Percentiles rank a stretch among this genome's conserved stretches.
Evolutionary conservation across 139 green algal species (phyloP).

Genomic region (Micromonas commoda): DNA sequence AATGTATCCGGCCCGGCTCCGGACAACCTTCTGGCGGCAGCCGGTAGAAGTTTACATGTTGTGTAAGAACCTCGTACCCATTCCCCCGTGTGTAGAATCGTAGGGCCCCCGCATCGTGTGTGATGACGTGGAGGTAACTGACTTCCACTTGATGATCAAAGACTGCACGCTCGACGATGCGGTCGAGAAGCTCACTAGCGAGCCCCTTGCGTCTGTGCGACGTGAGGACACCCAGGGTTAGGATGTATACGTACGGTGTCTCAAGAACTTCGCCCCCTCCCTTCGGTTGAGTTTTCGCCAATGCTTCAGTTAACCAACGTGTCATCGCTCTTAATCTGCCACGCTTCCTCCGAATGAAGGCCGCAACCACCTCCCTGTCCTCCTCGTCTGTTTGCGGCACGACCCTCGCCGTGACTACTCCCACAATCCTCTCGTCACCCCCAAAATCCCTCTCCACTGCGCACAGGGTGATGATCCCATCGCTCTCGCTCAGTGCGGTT

Average conservation of each 20-base stretch:
- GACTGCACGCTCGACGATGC: neutral
- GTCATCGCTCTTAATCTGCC: neutral
- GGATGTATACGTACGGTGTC: neutral
- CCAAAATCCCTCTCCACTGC: neutral
- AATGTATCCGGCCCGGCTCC: neutral
- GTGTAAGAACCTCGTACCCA: conserved; percentile 8
- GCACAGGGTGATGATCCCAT: neutral
- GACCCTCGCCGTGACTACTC: neutral
- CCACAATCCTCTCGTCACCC: neutral
- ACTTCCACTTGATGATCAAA: neutral
- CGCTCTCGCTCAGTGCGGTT: neutral
- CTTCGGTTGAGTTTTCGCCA: neutral
- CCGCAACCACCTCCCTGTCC: neutral
- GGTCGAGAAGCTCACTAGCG: neutral
- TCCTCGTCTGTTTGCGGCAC: neutral
- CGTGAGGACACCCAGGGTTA: neutral
- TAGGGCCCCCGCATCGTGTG: neutral
- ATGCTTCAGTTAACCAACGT: neutral
- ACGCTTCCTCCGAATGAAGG: neutral
- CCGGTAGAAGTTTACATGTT: neutral
- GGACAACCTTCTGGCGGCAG: neutral
- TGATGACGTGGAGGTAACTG: neutral
- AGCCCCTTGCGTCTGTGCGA: neutral
- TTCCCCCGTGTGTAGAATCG: neutral
- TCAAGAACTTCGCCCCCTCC: neutral